phyloP scores from a whole-genome alignment of 2,329 filamentous ascomycete genomes.

The Exophiala sp. region DNA sequence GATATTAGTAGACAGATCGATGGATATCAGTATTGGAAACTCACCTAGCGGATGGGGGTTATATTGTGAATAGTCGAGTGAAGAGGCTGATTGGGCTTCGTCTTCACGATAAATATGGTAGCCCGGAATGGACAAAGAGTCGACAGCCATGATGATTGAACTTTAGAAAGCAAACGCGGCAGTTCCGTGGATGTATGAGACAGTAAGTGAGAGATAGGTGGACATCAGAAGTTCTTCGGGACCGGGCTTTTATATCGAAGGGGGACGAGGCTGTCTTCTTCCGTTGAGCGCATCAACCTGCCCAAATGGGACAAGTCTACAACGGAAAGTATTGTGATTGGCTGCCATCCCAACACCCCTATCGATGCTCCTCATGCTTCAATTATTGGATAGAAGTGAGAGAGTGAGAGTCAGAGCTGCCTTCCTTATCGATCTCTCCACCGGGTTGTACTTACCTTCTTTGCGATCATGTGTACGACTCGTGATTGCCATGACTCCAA shows the following conservation, averaged over 20 bases:
- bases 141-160: conserved; percentile 18
- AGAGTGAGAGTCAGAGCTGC: too few relatives aligned
- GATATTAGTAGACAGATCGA: neutral
- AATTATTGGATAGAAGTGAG: too few relatives aligned
- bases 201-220: neutral
- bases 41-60: conserved; percentile 21
- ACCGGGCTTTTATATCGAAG: neutral
- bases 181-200: neutral
- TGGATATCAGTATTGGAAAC: neutral
- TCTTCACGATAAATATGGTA: conserved; percentile 23
- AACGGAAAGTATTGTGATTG: neutral
- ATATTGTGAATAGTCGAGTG: conserved; percentile 8
- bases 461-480: too few relatives aligned
- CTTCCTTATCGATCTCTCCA: too few relatives aligned
- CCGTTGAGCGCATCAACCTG: neutral
- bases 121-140: conserved; percentile 23
- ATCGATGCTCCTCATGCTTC: neutral
- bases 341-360: neutral
- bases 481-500: too few relatives aligned
- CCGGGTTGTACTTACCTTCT: too few relatives aligned
- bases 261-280: neutral
- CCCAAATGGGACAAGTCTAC: neutral
- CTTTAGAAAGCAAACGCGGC: neutral
- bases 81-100: conserved; percentile 6
- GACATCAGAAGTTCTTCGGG: neutral